Evolutionary conservation across 2,329 filamentous ascomycete species (phyloP), one percentile per base, ranked within the genome.

Genomic region (Fusarium sp.): DNA sequence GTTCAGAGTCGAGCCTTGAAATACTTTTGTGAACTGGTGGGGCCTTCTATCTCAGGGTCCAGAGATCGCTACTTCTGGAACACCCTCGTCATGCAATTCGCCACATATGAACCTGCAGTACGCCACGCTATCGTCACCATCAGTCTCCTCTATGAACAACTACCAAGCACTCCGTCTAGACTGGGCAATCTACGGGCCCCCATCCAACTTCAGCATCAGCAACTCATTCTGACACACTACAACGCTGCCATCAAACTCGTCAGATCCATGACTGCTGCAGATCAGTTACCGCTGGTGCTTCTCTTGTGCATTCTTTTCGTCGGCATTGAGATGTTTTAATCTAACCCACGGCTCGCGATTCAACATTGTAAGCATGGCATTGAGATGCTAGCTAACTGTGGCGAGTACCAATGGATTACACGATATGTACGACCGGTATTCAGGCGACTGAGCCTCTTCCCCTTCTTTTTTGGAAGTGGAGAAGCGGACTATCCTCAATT

Each of bases 101-200:
- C 40, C 22, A 48, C 46, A 4, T 51, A 48, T 0, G 61, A 63
- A 28, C 31, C 62, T 5, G 62, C 59, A 14, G 62, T 65, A 38
- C 34, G 62, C 6, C 44, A 65, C 24, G 38, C 62, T 6, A 39
- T 63, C 3, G 28, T 55, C 13, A 46, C 58, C 5, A 63, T 65
- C 9, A 65, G 62, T 6, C 33, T 56, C 0, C 24, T 65, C 0
- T 20, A 20, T 20, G 18, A 20, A 20, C 18, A 20, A 20, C 18
- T 20, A 20, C 18, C 18, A 20, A 20, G 18, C 18, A 20, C 18
- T 20, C 18, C 18, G 18, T 20, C 18, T 20, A 20, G 18, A 20
- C 18, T 20, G 18, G 18, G 18, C 18, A 20, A 20, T 20, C 18
- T 20, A 20, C 18, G 18, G 18, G 18, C 18, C 18, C 18, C 18